phyloP scores from a whole-genome alignment of 1,284 basidiomycete species.

The Phenoliferia sp. region DNA sequence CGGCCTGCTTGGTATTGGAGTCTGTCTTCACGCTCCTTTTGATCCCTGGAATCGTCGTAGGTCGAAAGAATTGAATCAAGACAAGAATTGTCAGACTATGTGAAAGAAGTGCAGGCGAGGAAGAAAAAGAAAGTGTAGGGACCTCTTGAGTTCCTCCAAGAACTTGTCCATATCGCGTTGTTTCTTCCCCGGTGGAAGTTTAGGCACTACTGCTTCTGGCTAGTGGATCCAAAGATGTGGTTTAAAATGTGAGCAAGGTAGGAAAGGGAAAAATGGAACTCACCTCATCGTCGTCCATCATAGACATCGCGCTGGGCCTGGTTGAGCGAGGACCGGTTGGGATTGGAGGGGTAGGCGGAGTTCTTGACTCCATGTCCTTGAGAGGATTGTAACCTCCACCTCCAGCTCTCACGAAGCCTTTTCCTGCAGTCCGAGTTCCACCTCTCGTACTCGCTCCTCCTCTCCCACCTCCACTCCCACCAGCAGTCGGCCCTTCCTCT shows the following conservation, averaged over 20 bases:
- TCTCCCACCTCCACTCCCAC: conserved; percentile 13
- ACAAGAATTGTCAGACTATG: not conserved
- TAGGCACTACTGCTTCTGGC: not conserved
- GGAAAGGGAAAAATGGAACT: conserved; percentile 23
- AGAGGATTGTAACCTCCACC: conserved; percentile 25
- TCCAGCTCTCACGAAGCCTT: conserved; percentile 69
- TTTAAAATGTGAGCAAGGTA: not conserved
- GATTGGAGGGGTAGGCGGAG: not conserved
- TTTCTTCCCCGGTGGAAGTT: conserved; percentile 64
- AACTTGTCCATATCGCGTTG: conserved; percentile 91
- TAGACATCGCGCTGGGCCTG: conserved; percentile 5
- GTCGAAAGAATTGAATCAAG: not conserved
- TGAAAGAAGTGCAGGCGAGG: not conserved
- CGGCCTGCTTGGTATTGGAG: conserved; percentile 56
- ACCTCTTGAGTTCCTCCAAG: conserved; percentile 88
- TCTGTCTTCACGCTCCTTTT: conserved; percentile 78
- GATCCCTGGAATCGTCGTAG: conserved; percentile 58
- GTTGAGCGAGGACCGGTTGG: conserved; percentile 4
- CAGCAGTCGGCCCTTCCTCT: conserved; percentile 40
- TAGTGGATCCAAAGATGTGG: not conserved
- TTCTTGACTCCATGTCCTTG: conserved; percentile 3
- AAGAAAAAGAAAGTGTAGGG: conserved; percentile 10
- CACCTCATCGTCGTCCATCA: conserved; percentile 38
- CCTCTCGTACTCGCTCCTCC: conserved; percentile 41
- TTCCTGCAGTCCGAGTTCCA: conserved; percentile 54